Evolutionary conservation across 495 filamentous ascomycete genomes (phyloP).

Genomic region (Jackrogersella multiformis): DNA sequence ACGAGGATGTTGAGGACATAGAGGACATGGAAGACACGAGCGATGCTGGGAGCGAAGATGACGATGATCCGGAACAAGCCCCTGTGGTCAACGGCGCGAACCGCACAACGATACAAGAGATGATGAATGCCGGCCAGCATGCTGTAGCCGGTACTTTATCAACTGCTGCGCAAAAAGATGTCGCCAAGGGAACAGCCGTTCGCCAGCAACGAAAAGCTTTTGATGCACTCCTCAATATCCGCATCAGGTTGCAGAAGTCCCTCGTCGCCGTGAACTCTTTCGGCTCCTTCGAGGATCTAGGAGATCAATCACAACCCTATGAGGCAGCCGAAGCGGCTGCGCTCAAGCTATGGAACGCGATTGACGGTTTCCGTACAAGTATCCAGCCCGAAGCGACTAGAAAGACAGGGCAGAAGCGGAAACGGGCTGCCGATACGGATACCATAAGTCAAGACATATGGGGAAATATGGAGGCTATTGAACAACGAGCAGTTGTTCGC

Average conservation of each 20-base stretch:
- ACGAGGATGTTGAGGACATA: conserved; percentile 74
- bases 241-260: conserved; percentile 91
- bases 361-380: conserved; percentile 75
- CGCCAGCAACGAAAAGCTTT: conserved; percentile 84
- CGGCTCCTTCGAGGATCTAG: conserved; percentile 52
- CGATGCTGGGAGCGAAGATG: conserved; percentile 42
- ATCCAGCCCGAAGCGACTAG: conserved; percentile 50
- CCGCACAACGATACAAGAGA: conserved; percentile 39
- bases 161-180: conserved; percentile 59
- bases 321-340: conserved; percentile 89
- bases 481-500: conserved; percentile 63
- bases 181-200: conserved; percentile 84
- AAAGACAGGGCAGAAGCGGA: conserved; percentile 63
- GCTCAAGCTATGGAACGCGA: conserved; percentile 82
- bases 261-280: conserved; percentile 83
- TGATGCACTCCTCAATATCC: conserved; percentile 83
- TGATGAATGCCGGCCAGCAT: conserved; percentile 47
- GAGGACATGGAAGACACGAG: conserved; percentile 67
- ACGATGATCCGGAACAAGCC: conserved; percentile 21
- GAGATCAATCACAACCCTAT: conserved; percentile 59
- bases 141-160: conserved; percentile 60
- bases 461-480: conserved; percentile 70
- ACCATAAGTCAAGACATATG: conserved; percentile 71
- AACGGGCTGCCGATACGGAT: conserved; percentile 61
- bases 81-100: conserved; percentile 31